These are phyloP conservation scores for Seminavis robusta DNA, from an alignment of 108 stramenopile species.

Conservation along the genomic window DNA sequence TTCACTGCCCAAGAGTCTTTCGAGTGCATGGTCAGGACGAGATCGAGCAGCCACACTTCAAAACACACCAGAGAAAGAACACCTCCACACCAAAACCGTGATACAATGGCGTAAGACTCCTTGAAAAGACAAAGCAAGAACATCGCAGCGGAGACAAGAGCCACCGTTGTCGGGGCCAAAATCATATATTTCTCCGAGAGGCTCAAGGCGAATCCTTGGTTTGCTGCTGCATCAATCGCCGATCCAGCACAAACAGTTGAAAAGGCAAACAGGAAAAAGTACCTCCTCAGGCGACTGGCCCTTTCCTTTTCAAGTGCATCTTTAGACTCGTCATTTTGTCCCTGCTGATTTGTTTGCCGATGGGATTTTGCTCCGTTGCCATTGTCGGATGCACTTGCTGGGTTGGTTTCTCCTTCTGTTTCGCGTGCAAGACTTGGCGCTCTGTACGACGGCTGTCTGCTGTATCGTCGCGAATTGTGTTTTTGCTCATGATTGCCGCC, in stretches of 20 bases:
- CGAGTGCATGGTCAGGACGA: constrained; percentile 43
- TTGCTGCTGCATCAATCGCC: constrained; percentile 38
- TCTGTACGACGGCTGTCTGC: neutral
- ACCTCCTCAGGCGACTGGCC: constrained; percentile 5
- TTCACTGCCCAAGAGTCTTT: constrained; percentile 54
- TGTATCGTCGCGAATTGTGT: neutral
- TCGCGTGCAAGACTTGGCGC: neutral
- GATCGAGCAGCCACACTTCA: constrained; percentile 26
- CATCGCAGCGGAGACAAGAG: constrained; percentile 13
- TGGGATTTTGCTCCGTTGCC: neutral
- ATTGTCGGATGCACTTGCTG: neutral
- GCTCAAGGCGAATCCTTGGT: constrained; percentile 16
- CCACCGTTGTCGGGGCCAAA: constrained; percentile 25
- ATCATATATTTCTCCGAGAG: constrained; percentile 25
- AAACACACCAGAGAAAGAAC: constrained; percentile 28
- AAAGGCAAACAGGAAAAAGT: constrained; percentile 30
- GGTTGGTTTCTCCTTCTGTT: neutral
- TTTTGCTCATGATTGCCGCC: neutral
- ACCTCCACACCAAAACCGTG: constrained; percentile 30
- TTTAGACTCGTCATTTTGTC: neutral
- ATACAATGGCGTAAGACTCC: constrained; percentile 25
- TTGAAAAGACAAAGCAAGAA: constrained; percentile 34
- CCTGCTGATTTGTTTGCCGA: neutral
- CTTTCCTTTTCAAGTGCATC: constrained; percentile 9
- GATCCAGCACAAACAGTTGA: constrained; percentile 37